These are phyloP conservation scores for Solidago caesia DNA, from an alignment of 129 eudicot species.

Conservation along the genomic window DNA sequence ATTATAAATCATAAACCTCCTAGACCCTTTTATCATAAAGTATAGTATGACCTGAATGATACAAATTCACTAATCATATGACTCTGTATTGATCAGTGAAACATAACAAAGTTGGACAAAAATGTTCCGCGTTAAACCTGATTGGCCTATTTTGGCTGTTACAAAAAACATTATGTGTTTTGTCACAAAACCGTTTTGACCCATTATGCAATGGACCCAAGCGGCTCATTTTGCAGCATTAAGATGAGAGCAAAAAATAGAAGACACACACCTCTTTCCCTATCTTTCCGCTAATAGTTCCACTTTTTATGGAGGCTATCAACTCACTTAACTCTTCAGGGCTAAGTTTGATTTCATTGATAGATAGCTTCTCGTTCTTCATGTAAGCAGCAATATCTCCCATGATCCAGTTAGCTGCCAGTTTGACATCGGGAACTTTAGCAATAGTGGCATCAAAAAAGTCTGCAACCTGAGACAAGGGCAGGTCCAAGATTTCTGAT, in stretches of 20 bases:
- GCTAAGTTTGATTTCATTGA: slow-evolving; percentile 75
- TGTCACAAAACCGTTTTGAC: not conserved
- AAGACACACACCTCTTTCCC: slow-evolving; percentile 74
- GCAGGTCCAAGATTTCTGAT: not conserved
- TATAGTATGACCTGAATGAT: too few relatives aligned
- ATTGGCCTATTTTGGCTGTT: not conserved
- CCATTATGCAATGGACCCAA: not conserved
- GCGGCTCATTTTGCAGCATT: not conserved
- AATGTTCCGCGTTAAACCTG: not conserved
- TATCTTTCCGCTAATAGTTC: slow-evolving; percentile 89
- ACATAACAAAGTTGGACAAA: not conserved
- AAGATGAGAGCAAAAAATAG: not conserved
- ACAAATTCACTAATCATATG: too few relatives aligned
- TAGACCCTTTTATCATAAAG: too few relatives aligned
- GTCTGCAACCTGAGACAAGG: slow-evolving; percentile 62
- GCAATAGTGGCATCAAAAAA: slow-evolving; percentile 84
- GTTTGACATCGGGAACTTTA: slow-evolving; percentile 69
- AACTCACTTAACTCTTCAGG: slow-evolving; percentile 80
- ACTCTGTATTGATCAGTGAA: too few relatives aligned
- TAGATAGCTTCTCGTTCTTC: slow-evolving; percentile 75
- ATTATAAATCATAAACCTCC: too few relatives aligned
- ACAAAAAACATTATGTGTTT: too few relatives aligned
- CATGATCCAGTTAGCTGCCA: slow-evolving; percentile 96
- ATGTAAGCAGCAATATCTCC: slow-evolving; percentile 90
- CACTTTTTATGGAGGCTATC: slow-evolving; percentile 74